Evolutionary conservation across 148 eudicot species (phyloP).

Genomic region (Rhododendron mucronatum): DNA sequence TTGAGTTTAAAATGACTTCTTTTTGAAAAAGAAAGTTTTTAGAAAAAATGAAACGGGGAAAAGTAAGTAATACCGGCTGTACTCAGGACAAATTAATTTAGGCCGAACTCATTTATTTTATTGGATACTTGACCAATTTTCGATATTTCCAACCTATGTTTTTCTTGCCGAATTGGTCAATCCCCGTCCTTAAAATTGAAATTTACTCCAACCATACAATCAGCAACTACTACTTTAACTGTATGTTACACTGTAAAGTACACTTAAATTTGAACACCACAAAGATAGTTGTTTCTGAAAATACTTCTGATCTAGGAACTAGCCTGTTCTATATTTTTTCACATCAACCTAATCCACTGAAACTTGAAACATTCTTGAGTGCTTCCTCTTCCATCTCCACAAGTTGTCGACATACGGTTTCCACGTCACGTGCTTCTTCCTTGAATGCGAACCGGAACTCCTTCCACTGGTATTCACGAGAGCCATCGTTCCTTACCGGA

Average conservation of each 20-base stretch:
- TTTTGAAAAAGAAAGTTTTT: too few species aligned
- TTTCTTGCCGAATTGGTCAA: background rate
- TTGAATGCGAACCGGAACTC: conserved; percentile 55
- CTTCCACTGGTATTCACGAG: conserved; percentile 65
- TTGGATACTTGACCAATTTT: background rate
- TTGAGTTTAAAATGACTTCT: too few species aligned
- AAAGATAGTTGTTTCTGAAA: background rate
- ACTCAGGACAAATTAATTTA: too few species aligned
- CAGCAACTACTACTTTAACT: background rate
- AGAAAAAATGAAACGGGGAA: too few species aligned
- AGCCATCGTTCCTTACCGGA: conserved; percentile 27
- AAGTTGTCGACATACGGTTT: conserved; percentile 57
- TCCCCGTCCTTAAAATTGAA: background rate
- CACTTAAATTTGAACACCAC: background rate
- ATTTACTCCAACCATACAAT: background rate
- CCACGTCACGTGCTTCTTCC: conserved; percentile 62
- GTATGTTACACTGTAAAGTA: background rate
- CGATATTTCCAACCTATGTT: background rate
- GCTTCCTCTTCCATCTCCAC: conserved; percentile 83
- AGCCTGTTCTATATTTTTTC: background rate
- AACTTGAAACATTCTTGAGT: conserved; percentile 50
- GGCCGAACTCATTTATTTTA: background rate
- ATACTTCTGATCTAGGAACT: background rate
- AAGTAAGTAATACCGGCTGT: background rate
- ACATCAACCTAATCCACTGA: conserved; percentile 43